Evolutionary conservation across 257 asterid species (phyloP).

Genomic region (Leonotis leonurus): DNA sequence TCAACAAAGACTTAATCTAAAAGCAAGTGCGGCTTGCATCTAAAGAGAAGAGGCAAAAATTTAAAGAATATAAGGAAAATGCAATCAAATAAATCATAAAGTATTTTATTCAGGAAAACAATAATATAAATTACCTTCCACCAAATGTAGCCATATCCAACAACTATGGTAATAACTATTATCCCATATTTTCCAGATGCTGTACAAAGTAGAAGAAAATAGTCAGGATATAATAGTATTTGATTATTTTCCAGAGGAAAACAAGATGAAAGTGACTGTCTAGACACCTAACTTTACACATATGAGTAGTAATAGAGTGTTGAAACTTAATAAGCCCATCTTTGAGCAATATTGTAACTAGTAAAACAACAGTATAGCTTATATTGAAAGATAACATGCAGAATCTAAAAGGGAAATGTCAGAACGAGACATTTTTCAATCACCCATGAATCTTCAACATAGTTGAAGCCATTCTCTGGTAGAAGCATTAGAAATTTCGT

Average conservation of each 20-base stretch:
- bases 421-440: background rate
- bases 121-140: constrained; percentile 73
- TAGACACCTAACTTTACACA: background rate
- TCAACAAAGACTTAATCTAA: background rate
- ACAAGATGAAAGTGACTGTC: background rate
- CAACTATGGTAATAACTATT: constrained; percentile 53
- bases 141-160: constrained; percentile 94
- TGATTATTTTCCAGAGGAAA: constrained; percentile 5
- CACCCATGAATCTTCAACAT: background rate
- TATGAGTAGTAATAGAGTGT: background rate
- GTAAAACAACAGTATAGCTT: background rate
- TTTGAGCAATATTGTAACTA: background rate
- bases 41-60: background rate
- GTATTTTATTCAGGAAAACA: background rate
- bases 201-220: constrained; percentile 27
- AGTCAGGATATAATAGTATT: constrained; percentile 1
- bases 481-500: background rate
- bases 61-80: background rate
- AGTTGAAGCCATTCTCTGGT: background rate
- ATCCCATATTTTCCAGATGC: constrained; percentile 75
- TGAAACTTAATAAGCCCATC: background rate
- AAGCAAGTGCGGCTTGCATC: constrained; percentile 1
- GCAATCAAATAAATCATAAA: background rate
- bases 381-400: background rate
- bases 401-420: background rate